These are phyloP conservation scores for Sinapis alba DNA, from an alignment of 441 rosid species.

Conservation along the genomic window DNA sequence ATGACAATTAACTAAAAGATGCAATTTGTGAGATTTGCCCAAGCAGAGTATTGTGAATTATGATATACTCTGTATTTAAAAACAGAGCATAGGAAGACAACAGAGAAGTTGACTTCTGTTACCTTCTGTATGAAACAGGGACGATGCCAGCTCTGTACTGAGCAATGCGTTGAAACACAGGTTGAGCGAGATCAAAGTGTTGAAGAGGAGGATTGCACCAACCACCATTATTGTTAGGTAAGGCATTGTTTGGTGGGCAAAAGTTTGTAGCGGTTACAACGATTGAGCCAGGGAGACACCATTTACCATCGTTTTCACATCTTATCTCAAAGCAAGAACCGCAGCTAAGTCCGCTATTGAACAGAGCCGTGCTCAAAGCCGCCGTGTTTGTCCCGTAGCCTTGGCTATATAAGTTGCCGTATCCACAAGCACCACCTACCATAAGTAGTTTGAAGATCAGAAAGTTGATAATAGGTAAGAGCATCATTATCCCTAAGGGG, in stretches of 20 bases:
- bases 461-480: neutral
- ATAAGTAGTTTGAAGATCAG: neutral
- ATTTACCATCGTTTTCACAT: conserved; percentile 59
- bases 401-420: conserved; percentile 68
- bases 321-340: conserved; percentile 76
- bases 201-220: conserved; percentile 73
- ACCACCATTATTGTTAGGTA: conserved; percentile 57
- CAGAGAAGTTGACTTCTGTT: neutral
- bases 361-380: conserved; percentile 73
- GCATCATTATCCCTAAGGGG: too few species aligned
- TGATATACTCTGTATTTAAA: neutral
- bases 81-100: conserved; percentile 6
- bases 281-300: conserved; percentile 69
- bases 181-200: conserved; percentile 66
- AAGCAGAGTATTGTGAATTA: neutral
- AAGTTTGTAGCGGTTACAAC: conserved; percentile 65
- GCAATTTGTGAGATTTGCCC: neutral
- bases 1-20: too few species aligned
- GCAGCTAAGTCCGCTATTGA: conserved; percentile 64
- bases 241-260: conserved; percentile 61
- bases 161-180: conserved; percentile 59
- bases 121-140: conserved; percentile 61
- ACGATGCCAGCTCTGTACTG: conserved; percentile 59
- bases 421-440: conserved; percentile 83
- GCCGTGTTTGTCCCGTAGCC: conserved; percentile 75